Evolutionary conservation across 2,329 filamentous ascomycete species (phyloP), one percentile per base, ranked within the genome.

Genomic region (Exophiala calicioides): DNA sequence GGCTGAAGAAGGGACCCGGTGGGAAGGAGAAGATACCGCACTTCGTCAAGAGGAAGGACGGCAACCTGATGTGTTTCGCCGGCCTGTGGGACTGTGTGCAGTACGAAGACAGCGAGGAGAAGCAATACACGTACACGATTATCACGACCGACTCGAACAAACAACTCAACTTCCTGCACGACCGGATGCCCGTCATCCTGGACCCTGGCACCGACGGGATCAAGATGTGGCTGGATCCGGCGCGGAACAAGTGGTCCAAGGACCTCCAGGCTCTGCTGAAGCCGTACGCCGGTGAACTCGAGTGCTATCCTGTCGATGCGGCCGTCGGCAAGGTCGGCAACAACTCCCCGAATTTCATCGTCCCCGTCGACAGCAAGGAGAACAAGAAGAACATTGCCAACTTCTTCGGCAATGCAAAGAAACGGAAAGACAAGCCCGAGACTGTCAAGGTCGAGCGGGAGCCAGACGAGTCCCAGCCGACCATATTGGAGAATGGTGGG

Each of bases 291-390:
- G 88, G 87, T 3, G 84, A 88, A 44, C 71, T 98, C 6, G 88
- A 94, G 44, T 83, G 87, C 42, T 96, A 95, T 63, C 83, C 86
- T 0, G 93, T 98, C 2, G 82, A 78, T 59, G 87, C 88, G 64
- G 90, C 93, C 3, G 91, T 97, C 0, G 90, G 90, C 1, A 97
- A 95, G 69, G 90, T 95, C 0, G 90, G 91, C 4, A 95, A 95
- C 58, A 87, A 95, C 65, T 94, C 87, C 15, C 82, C 88, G 0
- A 79, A 77, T 1, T 95, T 96, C 61, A 78, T 96, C 33, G 73
- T 95, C 1, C 91, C 91, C 0, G 70, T 96, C 24, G 79, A 87
- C 60, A 94, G 87, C 68, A 84, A 81, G 55, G 86, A 90, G 60
- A 96, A 96, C 66, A 96, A 94, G 71, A 82, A 78, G 38, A 96